phyloP scores from a whole-genome alignment of 805 yeast genomes.

The Millerozyma miso region DNA sequence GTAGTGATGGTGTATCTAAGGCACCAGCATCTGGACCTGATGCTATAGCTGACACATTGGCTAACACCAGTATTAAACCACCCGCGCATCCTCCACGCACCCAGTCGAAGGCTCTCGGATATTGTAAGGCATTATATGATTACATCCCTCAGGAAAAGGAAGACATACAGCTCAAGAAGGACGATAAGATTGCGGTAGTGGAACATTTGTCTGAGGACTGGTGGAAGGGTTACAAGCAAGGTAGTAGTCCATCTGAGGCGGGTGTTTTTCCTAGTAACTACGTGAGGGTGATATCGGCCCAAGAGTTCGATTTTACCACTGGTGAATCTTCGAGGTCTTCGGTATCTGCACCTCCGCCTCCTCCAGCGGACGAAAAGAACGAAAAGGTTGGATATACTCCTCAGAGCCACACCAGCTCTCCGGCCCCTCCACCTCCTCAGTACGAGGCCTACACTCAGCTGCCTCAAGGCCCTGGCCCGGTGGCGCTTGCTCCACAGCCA shows the following conservation, averaged over 20 bases:
- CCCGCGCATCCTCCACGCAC: slow-evolving; percentile 16
- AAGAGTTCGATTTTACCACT: slow-evolving; percentile 20
- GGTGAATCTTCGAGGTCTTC: slow-evolving; percentile 7
- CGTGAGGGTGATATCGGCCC: slow-evolving; percentile 44
- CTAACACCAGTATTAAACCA: slow-evolving; percentile 15
- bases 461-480: slow-evolving; percentile 1
- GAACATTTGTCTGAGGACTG: slow-evolving; percentile 81
- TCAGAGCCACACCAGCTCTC: slow-evolving; percentile 13
- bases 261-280: slow-evolving; percentile 94
- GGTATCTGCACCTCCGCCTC: slow-evolving; percentile 8
- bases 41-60: slow-evolving; percentile 5
- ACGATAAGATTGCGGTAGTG: slow-evolving; percentile 63
- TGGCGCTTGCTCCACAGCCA: slow-evolving; percentile 17
- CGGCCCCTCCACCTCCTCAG: slow-evolving; percentile 17
- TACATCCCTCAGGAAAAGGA: slow-evolving; percentile 71
- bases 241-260: slow-evolving; percentile 36
- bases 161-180: slow-evolving; percentile 62
- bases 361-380: slow-evolving; percentile 6
- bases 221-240: slow-evolving; percentile 71
- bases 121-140: slow-evolving; percentile 66
- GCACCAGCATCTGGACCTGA: not conserved
- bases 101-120: slow-evolving; percentile 25
- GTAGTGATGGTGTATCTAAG: not conserved
- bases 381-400: slow-evolving; percentile 16
- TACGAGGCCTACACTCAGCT: slow-evolving; percentile 4